A percentile compares a stretch with the other conserved stretches of the same genome.
These are phyloP conservation scores for Mortierella hygrophila DNA, from an alignment of 192 early-diverging fungal species.

Conservation along the genomic window DNA sequence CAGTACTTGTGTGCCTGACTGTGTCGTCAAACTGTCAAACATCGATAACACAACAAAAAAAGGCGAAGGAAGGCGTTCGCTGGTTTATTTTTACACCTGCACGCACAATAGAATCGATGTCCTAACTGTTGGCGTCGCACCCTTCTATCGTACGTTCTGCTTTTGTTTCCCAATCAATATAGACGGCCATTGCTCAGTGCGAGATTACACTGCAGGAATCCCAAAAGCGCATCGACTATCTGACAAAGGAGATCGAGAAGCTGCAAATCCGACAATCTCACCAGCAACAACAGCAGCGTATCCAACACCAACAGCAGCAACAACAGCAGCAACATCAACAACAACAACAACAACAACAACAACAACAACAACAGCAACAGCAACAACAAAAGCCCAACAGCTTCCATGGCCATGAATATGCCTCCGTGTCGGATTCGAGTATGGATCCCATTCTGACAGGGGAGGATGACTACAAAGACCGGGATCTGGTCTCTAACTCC, in stretches of 20 bases:
- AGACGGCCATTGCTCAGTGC: constrained; percentile 74
- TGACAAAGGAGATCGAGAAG: constrained; percentile 74
- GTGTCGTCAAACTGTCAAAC: not conserved
- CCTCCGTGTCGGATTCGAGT: constrained; percentile 40
- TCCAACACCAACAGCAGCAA: constrained; percentile 47
- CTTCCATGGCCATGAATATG: constrained; percentile 27
- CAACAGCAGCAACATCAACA: constrained; percentile 36
- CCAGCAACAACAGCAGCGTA: constrained; percentile 48
- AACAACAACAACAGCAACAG: constrained; percentile 15
- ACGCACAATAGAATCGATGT: not conserved
- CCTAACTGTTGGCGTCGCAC: not conserved
- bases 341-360: constrained; percentile 25
- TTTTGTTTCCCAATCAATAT: not conserved
- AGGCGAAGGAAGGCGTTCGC: not conserved
- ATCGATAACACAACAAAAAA: not conserved
- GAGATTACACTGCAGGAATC: constrained; percentile 76
- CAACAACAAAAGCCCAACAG: constrained; percentile 21
- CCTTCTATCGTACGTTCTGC: not conserved
- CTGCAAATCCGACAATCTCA: constrained; percentile 70
- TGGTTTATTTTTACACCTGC: not conserved
- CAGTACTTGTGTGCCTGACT: not conserved
- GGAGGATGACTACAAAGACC: constrained; percentile 53
- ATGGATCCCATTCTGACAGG: constrained; percentile 52
- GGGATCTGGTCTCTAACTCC: constrained; percentile 43
- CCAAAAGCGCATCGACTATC: constrained; percentile 77